A percentile compares a stretch with the other conserved stretches of the same genome.
Conservation (phyloP, 805 yeast genomes). For the Candida maris region DNA sequence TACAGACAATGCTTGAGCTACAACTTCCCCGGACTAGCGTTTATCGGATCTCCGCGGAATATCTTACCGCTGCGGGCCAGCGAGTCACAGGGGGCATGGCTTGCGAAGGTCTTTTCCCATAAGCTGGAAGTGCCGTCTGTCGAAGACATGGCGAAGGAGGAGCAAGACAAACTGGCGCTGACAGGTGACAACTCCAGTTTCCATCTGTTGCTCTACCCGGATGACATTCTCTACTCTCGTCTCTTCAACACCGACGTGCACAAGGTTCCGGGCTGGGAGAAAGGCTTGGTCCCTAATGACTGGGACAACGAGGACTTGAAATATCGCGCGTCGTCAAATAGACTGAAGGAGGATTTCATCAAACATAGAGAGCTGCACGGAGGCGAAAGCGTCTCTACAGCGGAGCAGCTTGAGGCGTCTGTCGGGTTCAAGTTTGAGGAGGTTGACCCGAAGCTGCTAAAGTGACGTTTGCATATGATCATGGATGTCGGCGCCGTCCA, state of each 20-base stretch:
- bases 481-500: too few species aligned
- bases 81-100: conserved; percentile 61
- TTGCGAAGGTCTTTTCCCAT: conserved; percentile 61
- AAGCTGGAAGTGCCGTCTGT: conserved; percentile 47
- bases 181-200: conserved; percentile 44
- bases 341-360: conserved; percentile 45
- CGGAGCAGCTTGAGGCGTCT: conserved; percentile 8
- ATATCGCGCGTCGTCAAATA: conserved; percentile 41
- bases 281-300: conserved; percentile 47
- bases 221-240: conserved; percentile 53
- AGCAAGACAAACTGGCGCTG: conserved; percentile 33
- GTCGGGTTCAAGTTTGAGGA: conserved; percentile 13
- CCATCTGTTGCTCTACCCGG: conserved; percentile 53
- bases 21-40: conserved; percentile 60
- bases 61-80: conserved; percentile 62
- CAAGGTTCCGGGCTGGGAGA: conserved; percentile 24
- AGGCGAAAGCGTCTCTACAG: conserved; percentile 17
- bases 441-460: conserved; percentile 9
- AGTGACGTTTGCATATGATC: too few species aligned
- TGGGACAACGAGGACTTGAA: conserved; percentile 48
- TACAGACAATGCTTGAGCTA: conserved; percentile 60
- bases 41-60: conserved; percentile 60
- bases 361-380: conserved; percentile 38
- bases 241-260: conserved; percentile 34
- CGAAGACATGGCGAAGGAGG: conserved; percentile 44